Percentiles rank a stretch among this genome's conserved stretches.
Evolutionary conservation across 345 rosid species (phyloP).

Genomic region (Salix dunnii): DNA sequence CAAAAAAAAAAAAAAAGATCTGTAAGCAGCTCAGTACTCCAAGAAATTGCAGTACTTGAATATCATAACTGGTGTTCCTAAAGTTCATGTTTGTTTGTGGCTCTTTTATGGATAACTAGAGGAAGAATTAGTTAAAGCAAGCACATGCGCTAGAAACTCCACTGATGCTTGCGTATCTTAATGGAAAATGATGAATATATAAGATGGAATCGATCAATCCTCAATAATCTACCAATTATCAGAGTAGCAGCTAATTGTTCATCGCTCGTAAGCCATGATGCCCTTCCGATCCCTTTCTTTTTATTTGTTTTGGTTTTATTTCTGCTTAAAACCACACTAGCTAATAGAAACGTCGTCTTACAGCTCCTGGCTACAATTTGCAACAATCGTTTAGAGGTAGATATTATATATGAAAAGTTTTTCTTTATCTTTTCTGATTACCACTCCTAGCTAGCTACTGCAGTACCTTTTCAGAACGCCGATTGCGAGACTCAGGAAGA

Average conservation of each 20-base stretch:
- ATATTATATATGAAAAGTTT: background rate
- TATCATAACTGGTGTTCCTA: background rate
- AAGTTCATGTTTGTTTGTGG: background rate
- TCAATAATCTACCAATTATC: background rate
- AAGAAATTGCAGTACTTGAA: background rate
- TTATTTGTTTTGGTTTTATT: background rate
- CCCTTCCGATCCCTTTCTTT: background rate
- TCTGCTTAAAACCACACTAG: background rate
- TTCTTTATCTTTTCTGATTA: too few relatives aligned
- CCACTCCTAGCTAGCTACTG: background rate
- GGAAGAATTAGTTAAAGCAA: background rate
- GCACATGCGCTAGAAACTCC: background rate
- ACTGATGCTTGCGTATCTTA: background rate
- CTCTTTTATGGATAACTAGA: background rate
- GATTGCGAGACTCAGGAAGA: constrained; percentile 69
- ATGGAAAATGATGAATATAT: background rate
- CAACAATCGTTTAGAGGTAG: background rate
- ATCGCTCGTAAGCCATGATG: background rate
- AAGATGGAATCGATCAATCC: too few relatives aligned
- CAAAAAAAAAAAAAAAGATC: background rate
- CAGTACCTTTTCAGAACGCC: constrained; percentile 64
- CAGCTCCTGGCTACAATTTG: background rate
- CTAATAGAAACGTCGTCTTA: background rate
- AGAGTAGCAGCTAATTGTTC: background rate
- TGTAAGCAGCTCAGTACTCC: background rate